phyloP scores from a whole-genome alignment of 768 basidiomycete species.

The Chalciporus piperatus region DNA sequence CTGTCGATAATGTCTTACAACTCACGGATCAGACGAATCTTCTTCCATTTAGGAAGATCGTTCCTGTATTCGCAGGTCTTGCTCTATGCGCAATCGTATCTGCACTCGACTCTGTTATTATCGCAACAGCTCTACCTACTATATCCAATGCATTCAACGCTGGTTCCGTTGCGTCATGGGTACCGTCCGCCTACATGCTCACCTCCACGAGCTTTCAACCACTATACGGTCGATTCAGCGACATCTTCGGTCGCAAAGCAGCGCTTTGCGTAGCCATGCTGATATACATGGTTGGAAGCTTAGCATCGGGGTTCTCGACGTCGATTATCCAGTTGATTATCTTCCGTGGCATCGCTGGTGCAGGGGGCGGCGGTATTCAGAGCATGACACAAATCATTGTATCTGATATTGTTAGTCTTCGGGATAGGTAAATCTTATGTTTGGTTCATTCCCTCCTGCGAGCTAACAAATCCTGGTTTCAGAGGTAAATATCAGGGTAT shows the following conservation, averaged over 20 bases:
- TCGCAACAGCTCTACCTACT: slow-evolving; percentile 72
- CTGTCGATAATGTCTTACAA: slow-evolving; percentile 3
- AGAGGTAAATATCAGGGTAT: slow-evolving; percentile 81
- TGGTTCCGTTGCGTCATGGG: slow-evolving; percentile 49
- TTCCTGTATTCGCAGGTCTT: slow-evolving; percentile 61
- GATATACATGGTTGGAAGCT: slow-evolving; percentile 64
- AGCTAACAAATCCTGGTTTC: not conserved
- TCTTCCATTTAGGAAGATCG: slow-evolving; percentile 60
- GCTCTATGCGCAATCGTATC: slow-evolving; percentile 61
- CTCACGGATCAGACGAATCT: slow-evolving; percentile 78
- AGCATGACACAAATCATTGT: slow-evolving; percentile 71
- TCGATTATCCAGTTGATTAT: slow-evolving; percentile 67
- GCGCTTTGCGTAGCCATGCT: slow-evolving; percentile 55
- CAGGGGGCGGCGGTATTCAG: slow-evolving; percentile 69
- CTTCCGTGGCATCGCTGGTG: slow-evolving; percentile 64
- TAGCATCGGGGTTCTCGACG: slow-evolving; percentile 64
- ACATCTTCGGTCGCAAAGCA: slow-evolving; percentile 66
- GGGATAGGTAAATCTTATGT: slow-evolving; percentile 47
- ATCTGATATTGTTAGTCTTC: slow-evolving; percentile 68
- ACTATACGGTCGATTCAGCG: slow-evolving; percentile 59
- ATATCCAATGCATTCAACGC: slow-evolving; percentile 66
- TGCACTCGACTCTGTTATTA: slow-evolving; percentile 67
- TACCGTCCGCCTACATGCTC: slow-evolving; percentile 68
- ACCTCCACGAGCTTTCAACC: slow-evolving; percentile 46
- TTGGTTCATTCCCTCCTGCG: not conserved